Conservation (phyloP, 2,329 filamentous ascomycete species). For the Achaetomium macrosporum region DNA sequence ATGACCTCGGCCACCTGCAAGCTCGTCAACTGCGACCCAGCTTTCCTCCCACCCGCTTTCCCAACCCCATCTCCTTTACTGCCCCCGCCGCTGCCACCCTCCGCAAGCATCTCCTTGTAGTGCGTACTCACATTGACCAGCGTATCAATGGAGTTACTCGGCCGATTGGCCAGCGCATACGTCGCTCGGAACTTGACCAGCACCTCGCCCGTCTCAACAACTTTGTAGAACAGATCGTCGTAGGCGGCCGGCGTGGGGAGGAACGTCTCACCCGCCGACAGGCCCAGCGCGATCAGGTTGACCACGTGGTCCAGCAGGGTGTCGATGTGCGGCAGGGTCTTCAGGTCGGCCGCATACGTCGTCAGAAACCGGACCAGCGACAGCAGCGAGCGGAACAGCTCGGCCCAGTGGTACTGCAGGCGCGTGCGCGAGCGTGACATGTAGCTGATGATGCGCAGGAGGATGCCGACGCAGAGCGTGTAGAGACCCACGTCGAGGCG, state of each 20-base stretch:
- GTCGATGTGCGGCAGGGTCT: conserved; percentile 61
- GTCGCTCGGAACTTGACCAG: conserved; percentile 75
- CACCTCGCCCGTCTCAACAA: conserved; percentile 84
- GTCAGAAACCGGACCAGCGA: conserved; percentile 86
- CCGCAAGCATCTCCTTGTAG: conserved; percentile 75
- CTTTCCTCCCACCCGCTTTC: conserved; percentile 35
- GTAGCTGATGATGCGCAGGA: conserved; percentile 77
- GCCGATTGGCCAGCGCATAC: conserved; percentile 55
- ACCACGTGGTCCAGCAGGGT: conserved; percentile 71
- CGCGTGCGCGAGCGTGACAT: conserved; percentile 77
- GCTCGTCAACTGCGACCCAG: conserved; percentile 67
- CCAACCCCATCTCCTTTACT: conserved; percentile 36
- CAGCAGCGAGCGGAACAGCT: conserved; percentile 85
- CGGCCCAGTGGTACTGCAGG: conserved; percentile 86
- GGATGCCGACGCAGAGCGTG: conserved; percentile 71
- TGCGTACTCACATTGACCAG: conserved; percentile 77
- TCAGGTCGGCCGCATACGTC: conserved; percentile 75
- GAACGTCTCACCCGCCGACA: conserved; percentile 85
- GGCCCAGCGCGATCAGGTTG: conserved; percentile 74
- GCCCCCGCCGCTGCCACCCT: conserved; percentile 38
- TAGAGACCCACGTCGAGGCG: conserved; percentile 82
- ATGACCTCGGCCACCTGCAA: conserved; percentile 85
- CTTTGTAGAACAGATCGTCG: conserved; percentile 97
- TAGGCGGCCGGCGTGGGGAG: conserved; percentile 81
- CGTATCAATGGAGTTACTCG: conserved; percentile 71